A percentile compares a stretch with the other conserved stretches of the same genome.
Conservation (phyloP, 345 rosid species). For the Brassica cretica region DNA sequence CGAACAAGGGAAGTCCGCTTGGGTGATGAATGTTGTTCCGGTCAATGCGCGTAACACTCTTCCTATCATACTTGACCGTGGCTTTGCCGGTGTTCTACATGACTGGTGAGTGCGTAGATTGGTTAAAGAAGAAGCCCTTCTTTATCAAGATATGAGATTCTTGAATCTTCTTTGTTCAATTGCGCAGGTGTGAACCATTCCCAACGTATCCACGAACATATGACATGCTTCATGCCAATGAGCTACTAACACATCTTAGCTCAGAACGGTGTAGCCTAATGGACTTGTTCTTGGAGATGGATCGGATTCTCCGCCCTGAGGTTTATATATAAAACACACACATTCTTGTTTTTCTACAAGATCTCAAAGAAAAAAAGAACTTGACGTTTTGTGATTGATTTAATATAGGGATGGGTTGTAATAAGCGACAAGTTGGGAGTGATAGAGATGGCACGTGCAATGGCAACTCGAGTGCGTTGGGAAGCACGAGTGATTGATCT, state of each 20-base stretch:
- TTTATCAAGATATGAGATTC: neutral
- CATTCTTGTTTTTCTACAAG: neutral
- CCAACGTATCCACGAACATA: conserved; percentile 98
- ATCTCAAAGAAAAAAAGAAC: neutral
- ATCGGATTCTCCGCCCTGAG: conserved; percentile 95
- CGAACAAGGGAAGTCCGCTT: conserved; percentile 72
- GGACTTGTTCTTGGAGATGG: conserved; percentile 92
- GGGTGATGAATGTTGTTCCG: conserved; percentile 99
- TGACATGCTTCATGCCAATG: conserved; percentile 93
- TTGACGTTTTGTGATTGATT: conserved; percentile 10
- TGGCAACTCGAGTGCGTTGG: conserved; percentile 83
- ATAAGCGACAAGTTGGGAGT: conserved; percentile 71
- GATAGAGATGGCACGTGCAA: conserved; percentile 76
- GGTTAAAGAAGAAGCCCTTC: neutral
- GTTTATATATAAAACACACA: conserved; percentile 42
- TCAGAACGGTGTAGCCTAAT: conserved; percentile 66
- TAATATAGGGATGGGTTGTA: conserved; percentile 85
- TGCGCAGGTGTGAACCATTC: conserved; percentile 72
- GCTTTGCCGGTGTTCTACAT: conserved; percentile 88
- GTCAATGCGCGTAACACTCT: conserved; percentile 69
- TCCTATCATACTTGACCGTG: conserved; percentile 85
- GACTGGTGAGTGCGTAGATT: conserved; percentile 66
- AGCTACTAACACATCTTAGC: conserved; percentile 70
- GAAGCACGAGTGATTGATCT: conserved; percentile 95
- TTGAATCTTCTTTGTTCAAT: neutral